Evolutionary conservation across 257 asterid species (phyloP).

Genomic region (Ballota nigra): DNA sequence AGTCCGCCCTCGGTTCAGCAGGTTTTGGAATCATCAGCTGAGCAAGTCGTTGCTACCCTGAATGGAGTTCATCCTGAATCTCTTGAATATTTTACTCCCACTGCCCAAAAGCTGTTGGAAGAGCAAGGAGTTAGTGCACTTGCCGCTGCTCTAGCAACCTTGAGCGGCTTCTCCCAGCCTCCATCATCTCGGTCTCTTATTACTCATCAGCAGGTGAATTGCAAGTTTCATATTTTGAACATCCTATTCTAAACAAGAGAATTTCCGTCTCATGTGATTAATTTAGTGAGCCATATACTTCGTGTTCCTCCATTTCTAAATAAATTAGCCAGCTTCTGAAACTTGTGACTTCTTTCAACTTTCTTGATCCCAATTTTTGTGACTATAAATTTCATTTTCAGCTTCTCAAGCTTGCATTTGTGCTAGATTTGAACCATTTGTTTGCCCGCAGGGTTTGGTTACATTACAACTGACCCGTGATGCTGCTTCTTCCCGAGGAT

Average conservation of each 20-base stretch:
- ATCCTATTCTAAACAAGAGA: too few relatives aligned
- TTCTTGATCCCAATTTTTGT: background rate
- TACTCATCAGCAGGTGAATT: constrained; percentile 53
- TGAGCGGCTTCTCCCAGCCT: constrained; percentile 59
- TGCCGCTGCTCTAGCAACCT: constrained; percentile 57
- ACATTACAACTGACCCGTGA: constrained; percentile 83
- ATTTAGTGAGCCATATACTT: background rate
- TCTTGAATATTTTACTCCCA: constrained; percentile 48
- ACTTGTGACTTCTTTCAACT: background rate
- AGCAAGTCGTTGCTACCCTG: constrained; percentile 49
- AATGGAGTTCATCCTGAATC: constrained; percentile 58
- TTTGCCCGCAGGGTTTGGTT: constrained; percentile 63
- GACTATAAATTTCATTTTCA: background rate
- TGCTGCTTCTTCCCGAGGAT: constrained; percentile 54
- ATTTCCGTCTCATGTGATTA: background rate
- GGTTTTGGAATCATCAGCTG: constrained; percentile 78
- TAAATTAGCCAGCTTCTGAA: constrained; percentile 28
- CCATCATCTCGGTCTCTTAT: constrained; percentile 62
- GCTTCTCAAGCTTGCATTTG: background rate
- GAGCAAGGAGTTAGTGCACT: constrained; percentile 47
- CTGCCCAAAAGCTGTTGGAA: constrained; percentile 51
- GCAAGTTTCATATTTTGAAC: constrained; percentile 14
- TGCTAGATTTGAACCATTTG: background rate
- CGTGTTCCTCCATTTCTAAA: background rate
- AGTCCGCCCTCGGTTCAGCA: constrained; percentile 74